A percentile compares a stretch with the other conserved stretches of the same genome.
phyloP scores from a whole-genome alignment of 2,329 filamentous ascomycete species.

The Cladophialophora bantiana region DNA sequence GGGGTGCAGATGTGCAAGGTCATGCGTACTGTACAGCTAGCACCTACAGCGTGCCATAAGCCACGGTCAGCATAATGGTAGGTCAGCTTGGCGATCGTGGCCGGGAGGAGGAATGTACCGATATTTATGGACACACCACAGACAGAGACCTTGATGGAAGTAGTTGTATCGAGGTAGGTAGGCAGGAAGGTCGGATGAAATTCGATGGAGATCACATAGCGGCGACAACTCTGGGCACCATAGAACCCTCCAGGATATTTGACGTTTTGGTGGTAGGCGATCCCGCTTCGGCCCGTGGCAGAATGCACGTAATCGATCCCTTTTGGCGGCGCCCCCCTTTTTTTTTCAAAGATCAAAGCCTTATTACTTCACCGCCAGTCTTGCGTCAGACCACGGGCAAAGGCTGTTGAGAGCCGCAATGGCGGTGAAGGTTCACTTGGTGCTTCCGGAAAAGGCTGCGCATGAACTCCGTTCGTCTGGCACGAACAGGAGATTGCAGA shows the following conservation, averaged over 20 bases:
- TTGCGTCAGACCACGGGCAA: conserved; percentile 35
- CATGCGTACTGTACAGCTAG: not conserved
- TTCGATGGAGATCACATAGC: not conserved
- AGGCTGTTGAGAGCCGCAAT: conserved; percentile 3
- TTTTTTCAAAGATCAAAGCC: conserved; percentile 3
- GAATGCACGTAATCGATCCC: conserved; percentile 23
- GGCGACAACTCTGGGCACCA: conserved; percentile 11
- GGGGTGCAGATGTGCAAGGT: conserved; percentile 5
- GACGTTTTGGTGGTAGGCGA: conserved; percentile 15
- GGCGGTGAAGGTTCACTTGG: conserved; percentile 27
- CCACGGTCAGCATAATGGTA: not conserved
- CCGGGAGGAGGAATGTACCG: not conserved
- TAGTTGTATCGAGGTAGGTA: not conserved
- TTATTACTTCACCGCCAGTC: conserved; percentile 32
- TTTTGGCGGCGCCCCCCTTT: not conserved
- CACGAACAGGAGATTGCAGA: conserved; percentile 28
- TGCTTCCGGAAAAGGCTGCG: conserved; percentile 7
- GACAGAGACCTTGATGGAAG: not conserved
- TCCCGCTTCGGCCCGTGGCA: conserved; percentile 31
- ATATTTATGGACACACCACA: not conserved
- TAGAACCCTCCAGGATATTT: conserved; percentile 1
- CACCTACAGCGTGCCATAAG: not conserved
- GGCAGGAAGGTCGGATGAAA: conserved; percentile 3
- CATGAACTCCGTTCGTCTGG: conserved; percentile 1
- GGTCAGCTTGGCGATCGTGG: not conserved